Evolutionary conservation across 1,284 basidiomycete genomes (phyloP).

Genomic region (Puccinia polysora): DNA sequence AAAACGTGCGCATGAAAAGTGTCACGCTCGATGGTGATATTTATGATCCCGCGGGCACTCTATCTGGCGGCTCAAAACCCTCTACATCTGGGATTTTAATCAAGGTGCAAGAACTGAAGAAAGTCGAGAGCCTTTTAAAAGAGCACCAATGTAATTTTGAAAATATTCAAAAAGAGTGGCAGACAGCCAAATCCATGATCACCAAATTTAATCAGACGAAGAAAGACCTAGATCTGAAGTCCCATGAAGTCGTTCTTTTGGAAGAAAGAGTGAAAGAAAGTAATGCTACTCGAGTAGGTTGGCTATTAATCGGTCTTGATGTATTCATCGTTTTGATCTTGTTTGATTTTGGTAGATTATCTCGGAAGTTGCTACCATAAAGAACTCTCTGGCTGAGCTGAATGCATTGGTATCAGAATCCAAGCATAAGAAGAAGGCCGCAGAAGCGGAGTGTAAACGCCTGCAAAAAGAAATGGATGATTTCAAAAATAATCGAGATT

Average conservation of each 20-base stretch:
- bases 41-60: conserved; percentile 90
- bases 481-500: conserved; percentile 97
- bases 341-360: conserved; percentile 62
- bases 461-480: conserved; percentile 96
- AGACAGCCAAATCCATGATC: conserved; percentile 60
- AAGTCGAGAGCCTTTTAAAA: conserved; percentile 61
- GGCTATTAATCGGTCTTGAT: background rate
- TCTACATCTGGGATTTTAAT: conserved; percentile 70
- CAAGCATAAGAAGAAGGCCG: conserved; percentile 70
- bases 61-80: conserved; percentile 85
- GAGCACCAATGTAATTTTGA: conserved; percentile 59
- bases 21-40: conserved; percentile 93
- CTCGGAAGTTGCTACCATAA: conserved; percentile 70
- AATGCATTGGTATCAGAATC: conserved; percentile 64
- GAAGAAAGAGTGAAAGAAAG: conserved; percentile 81
- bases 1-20: conserved; percentile 68
- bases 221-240: conserved; percentile 77
- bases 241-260: conserved; percentile 76
- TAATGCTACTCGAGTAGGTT: conserved; percentile 74
- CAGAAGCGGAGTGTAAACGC: conserved; percentile 72
- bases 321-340: background rate
- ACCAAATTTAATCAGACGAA: conserved; percentile 66
- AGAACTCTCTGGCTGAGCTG: conserved; percentile 66
- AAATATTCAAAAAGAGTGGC: conserved; percentile 62
- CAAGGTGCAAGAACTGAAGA: conserved; percentile 75